A percentile compares a stretch with the other conserved stretches of the same genome.
Evolutionary conservation across 805 yeast genomes (phyloP).

Genomic region (Diddensiella santjacobensis): DNA sequence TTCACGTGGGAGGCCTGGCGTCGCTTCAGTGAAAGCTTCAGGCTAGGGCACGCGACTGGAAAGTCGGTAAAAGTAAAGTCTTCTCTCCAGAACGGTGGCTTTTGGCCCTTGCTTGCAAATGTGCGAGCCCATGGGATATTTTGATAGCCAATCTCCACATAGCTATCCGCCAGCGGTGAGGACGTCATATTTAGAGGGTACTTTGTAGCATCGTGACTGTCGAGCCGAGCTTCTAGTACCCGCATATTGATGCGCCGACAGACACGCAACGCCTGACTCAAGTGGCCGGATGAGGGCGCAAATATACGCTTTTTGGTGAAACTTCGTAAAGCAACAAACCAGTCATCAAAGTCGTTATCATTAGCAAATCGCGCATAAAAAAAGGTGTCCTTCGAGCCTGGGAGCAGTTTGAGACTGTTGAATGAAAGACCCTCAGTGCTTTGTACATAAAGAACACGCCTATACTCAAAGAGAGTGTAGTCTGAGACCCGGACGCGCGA

Average conservation of each 20-base stretch:
- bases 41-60: constrained; percentile 46
- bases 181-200: not conserved
- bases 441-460: constrained; percentile 18
- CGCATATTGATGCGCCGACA: constrained; percentile 18
- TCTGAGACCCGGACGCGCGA: constrained; percentile 21
- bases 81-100: constrained; percentile 79
- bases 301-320: constrained; percentile 28
- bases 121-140: constrained; percentile 76
- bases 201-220: constrained; percentile 6
- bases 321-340: constrained; percentile 30
- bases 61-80: constrained; percentile 53
- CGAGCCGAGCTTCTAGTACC: constrained; percentile 20
- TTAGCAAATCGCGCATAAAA: constrained; percentile 8
- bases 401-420: not conserved
- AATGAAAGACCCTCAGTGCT: constrained; percentile 11
- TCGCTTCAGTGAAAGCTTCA: constrained; percentile 21
- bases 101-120: constrained; percentile 49
- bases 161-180: constrained; percentile 34
- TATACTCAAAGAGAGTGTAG: constrained; percentile 19
- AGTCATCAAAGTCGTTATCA: constrained; percentile 31
- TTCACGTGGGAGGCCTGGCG: constrained; percentile 26
- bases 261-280: constrained; percentile 19
- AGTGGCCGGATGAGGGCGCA: constrained; percentile 20
- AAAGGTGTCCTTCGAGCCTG: not conserved
- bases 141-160: constrained; percentile 72